phyloP scores from a whole-genome alignment of 345 rosid genomes.

The Acer campestre region DNA sequence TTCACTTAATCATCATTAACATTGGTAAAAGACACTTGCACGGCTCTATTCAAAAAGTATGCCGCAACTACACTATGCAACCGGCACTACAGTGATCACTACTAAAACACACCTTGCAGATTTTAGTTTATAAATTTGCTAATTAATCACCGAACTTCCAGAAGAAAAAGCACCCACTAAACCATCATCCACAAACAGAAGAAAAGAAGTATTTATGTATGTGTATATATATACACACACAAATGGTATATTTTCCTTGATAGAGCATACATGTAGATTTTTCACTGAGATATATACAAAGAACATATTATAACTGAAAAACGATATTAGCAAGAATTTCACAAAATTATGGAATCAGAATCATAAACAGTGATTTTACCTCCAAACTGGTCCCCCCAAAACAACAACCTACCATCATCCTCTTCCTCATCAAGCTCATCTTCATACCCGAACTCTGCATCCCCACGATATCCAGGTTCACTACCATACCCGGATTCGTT shows the following conservation, averaged over 20 bases:
- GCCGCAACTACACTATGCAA: not conserved
- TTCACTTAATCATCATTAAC: not conserved
- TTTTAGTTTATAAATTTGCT: not conserved
- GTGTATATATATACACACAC: not conserved
- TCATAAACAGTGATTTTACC: constrained; percentile 36
- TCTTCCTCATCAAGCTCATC: constrained; percentile 97
- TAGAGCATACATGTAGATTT: not conserved
- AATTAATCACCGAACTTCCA: not conserved
- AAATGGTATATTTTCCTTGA: not conserved
- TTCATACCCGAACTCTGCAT: constrained; percentile 92
- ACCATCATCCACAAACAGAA: not conserved
- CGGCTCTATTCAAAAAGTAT: not conserved
- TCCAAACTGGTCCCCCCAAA: constrained; percentile 74
- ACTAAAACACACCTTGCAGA: not conserved
- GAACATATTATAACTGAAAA: not conserved
- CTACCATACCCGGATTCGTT: constrained; percentile 94
- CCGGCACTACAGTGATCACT: not conserved
- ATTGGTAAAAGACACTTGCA: not conserved
- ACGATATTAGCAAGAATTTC: not conserved
- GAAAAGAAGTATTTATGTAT: not conserved
- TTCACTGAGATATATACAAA: not conserved
- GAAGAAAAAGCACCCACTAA: not conserved
- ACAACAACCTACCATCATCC: constrained; percentile 71
- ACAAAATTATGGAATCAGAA: not conserved
- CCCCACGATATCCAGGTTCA: constrained; percentile 96